Evolutionary conservation across 2,329 filamentous ascomycete species (phyloP).

Genomic region (Thielaviopsis ethacetica): DNA sequence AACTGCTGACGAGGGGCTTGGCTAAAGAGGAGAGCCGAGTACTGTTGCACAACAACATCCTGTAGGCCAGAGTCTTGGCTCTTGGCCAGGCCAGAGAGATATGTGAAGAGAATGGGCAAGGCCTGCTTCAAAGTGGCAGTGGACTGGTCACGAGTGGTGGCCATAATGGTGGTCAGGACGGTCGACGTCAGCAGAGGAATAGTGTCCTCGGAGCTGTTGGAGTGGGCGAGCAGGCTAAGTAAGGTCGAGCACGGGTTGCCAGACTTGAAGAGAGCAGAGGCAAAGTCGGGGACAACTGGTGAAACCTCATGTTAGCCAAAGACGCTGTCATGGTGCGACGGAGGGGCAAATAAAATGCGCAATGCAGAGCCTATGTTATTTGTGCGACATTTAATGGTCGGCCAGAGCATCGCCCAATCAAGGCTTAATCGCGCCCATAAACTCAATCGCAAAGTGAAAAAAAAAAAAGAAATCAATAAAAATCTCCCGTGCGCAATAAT

Average conservation of each 20-base stretch:
- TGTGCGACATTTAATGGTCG: not conserved
- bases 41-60: slow-evolving; percentile 87
- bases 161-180: slow-evolving; percentile 67
- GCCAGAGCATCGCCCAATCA: not conserved
- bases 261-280: slow-evolving; percentile 58
- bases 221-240: slow-evolving; percentile 66
- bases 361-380: not conserved
- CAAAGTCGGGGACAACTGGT: slow-evolving; percentile 63
- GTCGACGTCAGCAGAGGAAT: slow-evolving; percentile 82
- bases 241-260: slow-evolving; percentile 69
- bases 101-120: slow-evolving; percentile 68
- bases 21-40: slow-evolving; percentile 68
- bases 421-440: not conserved
- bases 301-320: not conserved
- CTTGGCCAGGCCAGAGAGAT: slow-evolving; percentile 70
- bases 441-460: not conserved
- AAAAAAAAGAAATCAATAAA: not conserved
- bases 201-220: slow-evolving; percentile 56
- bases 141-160: slow-evolving; percentile 45
- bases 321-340: not conserved
- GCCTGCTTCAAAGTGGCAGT: slow-evolving; percentile 55
- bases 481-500: not conserved
- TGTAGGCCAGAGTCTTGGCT: slow-evolving; percentile 78
- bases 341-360: slow-evolving; percentile 3
- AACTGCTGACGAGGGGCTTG: slow-evolving; percentile 62